These are phyloP conservation scores for Ehretia macrophylla DNA, from an alignment of 257 asterid genomes.

Conservation along the genomic window DNA sequence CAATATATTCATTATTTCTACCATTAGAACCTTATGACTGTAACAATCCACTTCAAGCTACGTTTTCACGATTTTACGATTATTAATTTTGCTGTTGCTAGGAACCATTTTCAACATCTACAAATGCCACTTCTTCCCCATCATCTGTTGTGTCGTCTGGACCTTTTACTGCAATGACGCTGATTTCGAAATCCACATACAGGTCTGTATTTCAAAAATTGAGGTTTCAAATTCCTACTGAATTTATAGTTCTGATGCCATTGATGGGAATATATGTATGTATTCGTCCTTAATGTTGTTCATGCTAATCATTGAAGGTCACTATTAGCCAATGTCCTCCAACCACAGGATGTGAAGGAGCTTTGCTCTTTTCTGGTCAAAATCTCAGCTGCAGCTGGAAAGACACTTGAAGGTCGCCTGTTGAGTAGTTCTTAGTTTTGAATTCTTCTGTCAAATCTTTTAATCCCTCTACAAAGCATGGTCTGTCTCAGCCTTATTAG, in stretches of 20 bases:
- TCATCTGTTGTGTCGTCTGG: constrained; percentile 25
- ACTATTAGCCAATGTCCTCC: constrained; percentile 49
- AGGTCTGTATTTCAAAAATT: constrained; percentile 24
- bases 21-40: too few species aligned
- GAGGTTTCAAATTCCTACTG: background rate
- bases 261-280: too few species aligned
- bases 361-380: constrained; percentile 47
- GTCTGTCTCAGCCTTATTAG: too few species aligned
- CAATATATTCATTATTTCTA: too few species aligned
- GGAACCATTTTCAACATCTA: constrained; percentile 31
- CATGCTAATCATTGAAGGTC: constrained; percentile 35
- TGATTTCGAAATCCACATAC: constrained; percentile 34
- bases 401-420: constrained; percentile 33
- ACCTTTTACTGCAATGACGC: constrained; percentile 9
- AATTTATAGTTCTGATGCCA: too few species aligned
- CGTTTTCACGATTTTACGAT: background rate
- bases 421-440: too few species aligned
- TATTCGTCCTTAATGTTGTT: too few species aligned
- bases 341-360: constrained; percentile 39
- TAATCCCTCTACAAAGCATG: too few species aligned
- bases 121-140: constrained; percentile 27
- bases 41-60: too few species aligned
- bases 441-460: too few species aligned
- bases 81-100: constrained; percentile 17
- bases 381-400: constrained; percentile 51